Percentiles rank a stretch among this genome's conserved stretches.
Conservation (phyloP, 164 flowering plant genomes). For the Paratinospora sagittata region DNA sequence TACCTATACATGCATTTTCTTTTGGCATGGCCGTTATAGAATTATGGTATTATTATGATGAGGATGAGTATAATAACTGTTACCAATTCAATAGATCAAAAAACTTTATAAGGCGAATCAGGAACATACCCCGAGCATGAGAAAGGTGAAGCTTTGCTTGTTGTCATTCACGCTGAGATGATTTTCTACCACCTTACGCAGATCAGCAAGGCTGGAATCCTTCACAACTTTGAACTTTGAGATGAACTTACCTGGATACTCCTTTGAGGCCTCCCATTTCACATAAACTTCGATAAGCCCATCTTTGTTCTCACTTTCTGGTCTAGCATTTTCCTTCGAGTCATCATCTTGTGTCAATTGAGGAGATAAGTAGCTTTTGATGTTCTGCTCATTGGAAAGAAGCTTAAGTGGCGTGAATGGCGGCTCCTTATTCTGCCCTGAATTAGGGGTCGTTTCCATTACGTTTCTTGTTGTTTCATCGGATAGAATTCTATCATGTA, state of each 20-base stretch:
- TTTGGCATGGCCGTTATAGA: no score
- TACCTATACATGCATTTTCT: no score
- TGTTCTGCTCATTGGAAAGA: constrained; percentile 21
- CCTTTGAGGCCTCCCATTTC: constrained; percentile 77
- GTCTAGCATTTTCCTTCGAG: constrained; percentile 43
- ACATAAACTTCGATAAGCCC: constrained; percentile 46
- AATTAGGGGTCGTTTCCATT: constrained; percentile 3
- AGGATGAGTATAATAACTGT: no score
- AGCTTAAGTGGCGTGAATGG: constrained; percentile 14
- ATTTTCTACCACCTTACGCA: constrained; percentile 56
- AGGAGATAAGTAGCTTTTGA: constrained; percentile 4
- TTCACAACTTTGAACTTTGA: constrained; percentile 43
- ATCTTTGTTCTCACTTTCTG: constrained; percentile 19
- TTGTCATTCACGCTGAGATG: constrained; percentile 38
- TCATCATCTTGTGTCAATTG: constrained; percentile 14
- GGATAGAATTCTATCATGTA: constrained; percentile 8
- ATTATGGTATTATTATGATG: no score
- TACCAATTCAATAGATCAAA: background rate
- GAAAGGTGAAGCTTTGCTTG: constrained; percentile 53
- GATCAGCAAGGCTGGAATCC: constrained; percentile 56
- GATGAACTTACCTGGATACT: constrained; percentile 55
- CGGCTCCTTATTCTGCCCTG: constrained; percentile 10
- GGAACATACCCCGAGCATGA: constrained; percentile 51
- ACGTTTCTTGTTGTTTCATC: constrained; percentile 11
- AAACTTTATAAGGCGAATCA: background rate